phyloP scores from a whole-genome alignment of 805 yeast species.

The Myxozyma monticola region DNA sequence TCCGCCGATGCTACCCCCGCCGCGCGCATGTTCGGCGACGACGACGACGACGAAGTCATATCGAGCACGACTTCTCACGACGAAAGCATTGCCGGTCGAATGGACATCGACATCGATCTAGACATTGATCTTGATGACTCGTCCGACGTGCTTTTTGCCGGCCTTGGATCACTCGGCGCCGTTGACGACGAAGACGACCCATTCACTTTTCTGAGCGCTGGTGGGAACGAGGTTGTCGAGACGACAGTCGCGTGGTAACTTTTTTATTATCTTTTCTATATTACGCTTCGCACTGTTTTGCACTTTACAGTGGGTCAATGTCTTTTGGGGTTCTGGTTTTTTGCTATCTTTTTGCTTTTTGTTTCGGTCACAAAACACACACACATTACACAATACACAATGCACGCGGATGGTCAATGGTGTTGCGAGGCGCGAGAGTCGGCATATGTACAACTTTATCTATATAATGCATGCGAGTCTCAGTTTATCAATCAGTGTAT shows the following conservation, averaged over 20 bases:
- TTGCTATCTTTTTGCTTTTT: neutral
- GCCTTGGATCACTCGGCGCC: slow-evolving; percentile 2
- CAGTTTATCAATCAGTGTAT: too few species aligned
- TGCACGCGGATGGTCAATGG: too few species aligned
- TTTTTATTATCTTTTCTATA: neutral
- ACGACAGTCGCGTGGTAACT: slow-evolving; percentile 11
- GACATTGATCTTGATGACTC: slow-evolving; percentile 6
- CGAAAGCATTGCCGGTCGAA: slow-evolving; percentile 5
- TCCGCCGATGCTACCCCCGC: slow-evolving; percentile 2
- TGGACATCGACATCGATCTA: slow-evolving; percentile 20
- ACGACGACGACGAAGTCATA: slow-evolving; percentile 26
- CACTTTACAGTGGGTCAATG: neutral
- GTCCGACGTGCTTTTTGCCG: neutral
- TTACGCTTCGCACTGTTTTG: neutral
- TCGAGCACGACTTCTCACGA: slow-evolving; percentile 23
- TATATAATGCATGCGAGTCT: too few species aligned
- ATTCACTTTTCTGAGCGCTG: slow-evolving; percentile 21
- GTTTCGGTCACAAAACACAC: too few species aligned
- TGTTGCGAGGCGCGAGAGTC: too few species aligned
- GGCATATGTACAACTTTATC: too few species aligned
- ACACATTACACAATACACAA: too few species aligned
- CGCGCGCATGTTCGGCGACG: slow-evolving; percentile 8
- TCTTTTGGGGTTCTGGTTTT: neutral
- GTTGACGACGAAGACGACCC: slow-evolving; percentile 16
- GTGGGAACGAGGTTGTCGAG: slow-evolving; percentile 24